Evolutionary conservation across 2,329 filamentous ascomycete species (phyloP), one percentile per base, ranked within the genome.

Genomic region (Ceratocystis cubensis): DNA sequence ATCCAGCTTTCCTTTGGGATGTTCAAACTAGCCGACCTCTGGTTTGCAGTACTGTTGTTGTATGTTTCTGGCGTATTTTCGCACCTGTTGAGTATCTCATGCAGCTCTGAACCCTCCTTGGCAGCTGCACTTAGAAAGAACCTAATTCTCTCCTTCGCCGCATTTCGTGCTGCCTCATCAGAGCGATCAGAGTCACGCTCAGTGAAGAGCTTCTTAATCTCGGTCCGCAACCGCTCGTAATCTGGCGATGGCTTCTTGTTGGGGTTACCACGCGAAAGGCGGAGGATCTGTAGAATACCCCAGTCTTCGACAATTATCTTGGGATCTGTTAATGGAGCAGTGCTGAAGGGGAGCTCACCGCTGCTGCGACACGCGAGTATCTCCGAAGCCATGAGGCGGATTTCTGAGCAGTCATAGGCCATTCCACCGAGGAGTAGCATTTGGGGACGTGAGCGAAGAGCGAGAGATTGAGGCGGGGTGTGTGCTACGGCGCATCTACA

Each of bases 201-300:
- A 2, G 71, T 70, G 59, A 78, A 77, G 3, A 70, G 70, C 3
- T 73, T 73, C 2, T 73, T 69, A 17, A 77, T 73, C 22, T 75
- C 71, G 8, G 77, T 71, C 0, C 70, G 71, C 0, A 76, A 61
- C 0, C 70, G 41, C 0, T 69, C 69, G 53, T 74, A 75, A 0
- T 70, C 61, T 1, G 71, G 61, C 0, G 70, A 53, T n/a, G 70
- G 69, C 6, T 70, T 70, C 0, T 67, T 50, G 5, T 65, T 64
- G 0, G 8, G 22, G 6, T 72, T 63, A 0, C 71, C 72, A 0
- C 72, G 73, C 4, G 70, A 68, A 2, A 71, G 63, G 0, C 72
- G 71, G 22, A 78, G 75, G 4, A 70, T 67, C 0, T 70, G 10
- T 0, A 78, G 72, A 1, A 70, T 69, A 1, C 70, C 67, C 61